Evolutionary conservation across 495 filamentous ascomycete species (phyloP).

Genomic region (Darksidea phi): DNA sequence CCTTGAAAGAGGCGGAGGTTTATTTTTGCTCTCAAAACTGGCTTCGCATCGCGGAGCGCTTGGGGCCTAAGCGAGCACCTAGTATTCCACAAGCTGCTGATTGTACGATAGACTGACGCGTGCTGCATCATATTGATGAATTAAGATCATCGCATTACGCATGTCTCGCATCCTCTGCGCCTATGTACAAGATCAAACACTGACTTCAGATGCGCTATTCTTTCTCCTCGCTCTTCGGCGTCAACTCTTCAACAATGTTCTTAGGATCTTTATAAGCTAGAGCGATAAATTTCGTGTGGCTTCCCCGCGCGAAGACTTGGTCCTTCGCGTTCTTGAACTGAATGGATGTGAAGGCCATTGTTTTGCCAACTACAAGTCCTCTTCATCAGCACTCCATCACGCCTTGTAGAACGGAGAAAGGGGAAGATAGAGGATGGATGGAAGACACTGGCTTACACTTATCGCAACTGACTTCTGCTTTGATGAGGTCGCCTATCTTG

Average conservation of each 20-base stretch:
- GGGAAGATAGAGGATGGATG: background rate
- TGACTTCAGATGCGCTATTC: background rate
- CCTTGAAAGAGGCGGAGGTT: too few species aligned
- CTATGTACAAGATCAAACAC: background rate
- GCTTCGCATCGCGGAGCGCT: too few species aligned
- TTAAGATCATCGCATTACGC: too few species aligned
- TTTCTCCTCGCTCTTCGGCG: constrained; percentile 25
- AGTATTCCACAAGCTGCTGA: too few species aligned
- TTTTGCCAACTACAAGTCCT: constrained; percentile 72
- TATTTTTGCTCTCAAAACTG: too few species aligned
- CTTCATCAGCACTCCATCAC: too few species aligned
- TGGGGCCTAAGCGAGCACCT: too few species aligned
- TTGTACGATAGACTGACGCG: too few species aligned
- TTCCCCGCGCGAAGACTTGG: constrained; percentile 80
- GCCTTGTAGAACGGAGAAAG: background rate
- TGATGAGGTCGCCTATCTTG: constrained; percentile 72
- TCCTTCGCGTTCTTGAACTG: constrained; percentile 73
- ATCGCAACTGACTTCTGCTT: constrained; percentile 74
- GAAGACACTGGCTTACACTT: constrained; percentile 61
- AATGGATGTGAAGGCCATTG: constrained; percentile 82
- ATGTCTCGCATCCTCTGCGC: background rate
- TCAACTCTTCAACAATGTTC: constrained; percentile 44
- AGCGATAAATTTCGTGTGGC: constrained; percentile 78
- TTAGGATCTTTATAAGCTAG: constrained; percentile 46
- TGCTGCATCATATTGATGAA: too few species aligned